Evolutionary conservation across 345 rosid species (phyloP).

Genomic region (Citrus australasica): DNA sequence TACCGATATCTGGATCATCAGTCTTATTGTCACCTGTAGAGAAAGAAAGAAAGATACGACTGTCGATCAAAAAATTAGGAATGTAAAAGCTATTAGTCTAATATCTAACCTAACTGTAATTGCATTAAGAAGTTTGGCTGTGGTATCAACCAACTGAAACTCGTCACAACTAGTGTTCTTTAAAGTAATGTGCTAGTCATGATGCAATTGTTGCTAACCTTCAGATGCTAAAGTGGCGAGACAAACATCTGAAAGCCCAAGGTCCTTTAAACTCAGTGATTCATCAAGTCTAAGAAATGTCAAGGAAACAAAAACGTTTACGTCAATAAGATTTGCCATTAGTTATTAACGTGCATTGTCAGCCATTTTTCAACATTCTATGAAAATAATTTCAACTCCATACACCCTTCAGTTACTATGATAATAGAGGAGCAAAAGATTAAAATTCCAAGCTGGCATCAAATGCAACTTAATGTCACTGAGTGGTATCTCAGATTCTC

Average conservation of each 20-base stretch:
- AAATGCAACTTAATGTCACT: too few species aligned
- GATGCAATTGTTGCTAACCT: slow-evolving; percentile 25
- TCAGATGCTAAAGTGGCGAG: slow-evolving; percentile 72
- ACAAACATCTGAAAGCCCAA: slow-evolving; percentile 80
- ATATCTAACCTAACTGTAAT: neutral
- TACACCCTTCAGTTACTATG: neutral
- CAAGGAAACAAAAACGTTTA: slow-evolving; percentile 18
- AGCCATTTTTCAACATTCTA: neutral
- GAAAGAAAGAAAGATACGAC: slow-evolving; percentile 6
- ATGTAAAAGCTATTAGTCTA: neutral
- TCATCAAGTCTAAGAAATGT: slow-evolving; percentile 54
- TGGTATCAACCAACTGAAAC: neutral
- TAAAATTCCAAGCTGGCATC: neutral
- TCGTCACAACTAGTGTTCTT: neutral
- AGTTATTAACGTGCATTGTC: neutral
- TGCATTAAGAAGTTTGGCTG: neutral
- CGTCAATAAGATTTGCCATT: neutral
- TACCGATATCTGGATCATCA: slow-evolving; percentile 21
- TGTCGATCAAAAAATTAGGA: slow-evolving; percentile 1
- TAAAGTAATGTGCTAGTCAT: neutral
- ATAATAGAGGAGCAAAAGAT: neutral
- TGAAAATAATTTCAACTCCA: neutral
- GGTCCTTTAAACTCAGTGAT: slow-evolving; percentile 58
- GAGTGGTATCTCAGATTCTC: neutral
- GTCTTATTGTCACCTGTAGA: slow-evolving; percentile 33